Conservation (phyloP, 2,329 filamentous ascomycete genomes). For the Lasiodiplodia hormozganensis region DNA sequence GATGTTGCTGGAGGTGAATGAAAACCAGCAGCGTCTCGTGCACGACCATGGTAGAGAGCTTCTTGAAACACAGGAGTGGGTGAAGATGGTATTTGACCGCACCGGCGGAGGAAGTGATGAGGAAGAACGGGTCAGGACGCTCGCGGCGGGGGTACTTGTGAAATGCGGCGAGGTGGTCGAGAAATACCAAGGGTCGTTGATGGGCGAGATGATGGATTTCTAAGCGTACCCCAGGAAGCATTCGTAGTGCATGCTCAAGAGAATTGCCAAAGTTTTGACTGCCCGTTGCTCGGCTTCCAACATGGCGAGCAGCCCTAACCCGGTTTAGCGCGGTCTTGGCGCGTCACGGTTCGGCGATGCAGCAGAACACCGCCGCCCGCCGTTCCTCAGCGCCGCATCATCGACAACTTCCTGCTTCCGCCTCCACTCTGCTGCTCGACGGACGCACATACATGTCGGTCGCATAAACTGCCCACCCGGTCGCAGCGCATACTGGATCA, state of each 20-base stretch:
- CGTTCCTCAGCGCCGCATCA: conserved; percentile 6
- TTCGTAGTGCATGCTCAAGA: not conserved
- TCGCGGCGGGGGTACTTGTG: conserved; percentile 79
- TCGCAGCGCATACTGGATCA: conserved; percentile 26
- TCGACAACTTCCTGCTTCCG: conserved; percentile 9
- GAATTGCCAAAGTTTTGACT: not conserved
- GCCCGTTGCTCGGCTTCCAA: not conserved
- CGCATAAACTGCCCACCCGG: conserved; percentile 8
- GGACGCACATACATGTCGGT: conserved; percentile 26
- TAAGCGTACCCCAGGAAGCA: not conserved
- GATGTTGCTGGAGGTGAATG: conserved; percentile 82
- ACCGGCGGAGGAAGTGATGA: conserved; percentile 54
- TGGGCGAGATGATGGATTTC: conserved; percentile 68
- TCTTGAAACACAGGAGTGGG: conserved; percentile 89
- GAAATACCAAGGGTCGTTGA: conserved; percentile 76
- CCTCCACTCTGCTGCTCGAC: conserved; percentile 5
- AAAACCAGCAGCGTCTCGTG: conserved; percentile 74
- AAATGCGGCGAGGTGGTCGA: conserved; percentile 82
- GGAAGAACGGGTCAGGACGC: conserved; percentile 78
- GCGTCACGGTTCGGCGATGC: conserved; percentile 18
- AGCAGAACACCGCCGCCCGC: conserved; percentile 25
- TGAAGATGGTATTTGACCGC: conserved; percentile 73
- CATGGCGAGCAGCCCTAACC: not conserved
- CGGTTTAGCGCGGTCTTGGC: conserved; percentile 26
- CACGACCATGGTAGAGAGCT: conserved; percentile 77